A percentile compares a stretch with the other conserved stretches of the same genome.
Evolutionary conservation across 805 yeast species (phyloP).

Genomic region (Millerozyma miso): DNA sequence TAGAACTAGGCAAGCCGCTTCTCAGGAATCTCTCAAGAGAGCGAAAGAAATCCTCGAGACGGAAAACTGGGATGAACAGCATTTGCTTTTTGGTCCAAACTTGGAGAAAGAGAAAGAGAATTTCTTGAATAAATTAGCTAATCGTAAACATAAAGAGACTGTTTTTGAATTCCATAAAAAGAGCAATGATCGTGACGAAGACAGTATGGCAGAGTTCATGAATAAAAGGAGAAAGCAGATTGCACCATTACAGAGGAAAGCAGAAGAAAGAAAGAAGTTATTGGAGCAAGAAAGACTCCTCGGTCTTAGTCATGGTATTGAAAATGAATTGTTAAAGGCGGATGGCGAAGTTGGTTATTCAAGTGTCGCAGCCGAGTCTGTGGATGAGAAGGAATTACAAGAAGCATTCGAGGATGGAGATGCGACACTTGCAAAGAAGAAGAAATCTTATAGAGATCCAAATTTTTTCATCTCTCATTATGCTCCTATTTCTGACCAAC

Average conservation of each 20-base stretch:
- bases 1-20: conserved; percentile 83
- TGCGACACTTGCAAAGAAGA: conserved; percentile 26
- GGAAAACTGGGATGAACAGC: conserved; percentile 85
- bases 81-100: conserved; percentile 73
- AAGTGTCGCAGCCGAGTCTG: conserved; percentile 30
- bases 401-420: conserved; percentile 54
- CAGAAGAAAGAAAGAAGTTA: conserved; percentile 63
- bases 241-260: conserved; percentile 81
- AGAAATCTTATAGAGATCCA: conserved; percentile 67
- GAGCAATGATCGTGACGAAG: conserved; percentile 45
- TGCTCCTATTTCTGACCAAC: conserved; percentile 76
- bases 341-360: conserved; percentile 48
- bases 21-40: conserved; percentile 79
- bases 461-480: conserved; percentile 80
- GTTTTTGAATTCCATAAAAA: conserved; percentile 79
- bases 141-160: conserved; percentile 76
- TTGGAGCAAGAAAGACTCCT: conserved; percentile 70
- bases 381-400: conserved; percentile 44
- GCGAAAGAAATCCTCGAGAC: conserved; percentile 68
- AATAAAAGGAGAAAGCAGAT: conserved; percentile 77
- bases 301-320: conserved; percentile 68
- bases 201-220: conserved; percentile 78
- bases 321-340: conserved; percentile 64
- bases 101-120: conserved; percentile 66
- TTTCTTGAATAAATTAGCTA: conserved; percentile 66